These are phyloP conservation scores for Hymenochaete sp. DNA, from an alignment of 1,284 basidiomycete genomes.

Conservation along the genomic window DNA sequence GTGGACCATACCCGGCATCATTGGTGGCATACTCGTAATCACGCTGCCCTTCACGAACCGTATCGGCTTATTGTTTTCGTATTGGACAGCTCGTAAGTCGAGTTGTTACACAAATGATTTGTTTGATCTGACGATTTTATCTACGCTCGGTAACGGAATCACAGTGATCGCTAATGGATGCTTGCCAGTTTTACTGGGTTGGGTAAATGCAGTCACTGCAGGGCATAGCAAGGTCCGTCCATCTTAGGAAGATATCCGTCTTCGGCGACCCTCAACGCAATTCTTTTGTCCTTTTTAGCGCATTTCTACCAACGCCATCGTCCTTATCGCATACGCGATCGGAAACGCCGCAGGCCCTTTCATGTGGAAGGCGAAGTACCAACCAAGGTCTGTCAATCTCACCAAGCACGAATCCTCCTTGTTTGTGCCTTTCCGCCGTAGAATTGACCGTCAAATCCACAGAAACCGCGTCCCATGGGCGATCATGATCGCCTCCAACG, in stretches of 20 bases:
- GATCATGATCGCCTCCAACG: constrained; percentile 21
- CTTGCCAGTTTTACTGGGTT: constrained; percentile 26
- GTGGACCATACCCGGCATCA: constrained; percentile 29
- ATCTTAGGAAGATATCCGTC: too few relatives aligned
- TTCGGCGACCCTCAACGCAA: too few relatives aligned
- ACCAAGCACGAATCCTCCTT: neutral
- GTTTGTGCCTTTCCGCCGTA: neutral
- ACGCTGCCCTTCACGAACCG: constrained; percentile 26
- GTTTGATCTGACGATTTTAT: too few relatives aligned
- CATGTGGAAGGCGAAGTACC: constrained; percentile 24
- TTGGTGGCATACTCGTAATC: constrained; percentile 27
- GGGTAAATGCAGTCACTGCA: constrained; percentile 25
- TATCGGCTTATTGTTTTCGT: constrained; percentile 24
- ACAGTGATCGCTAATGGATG: constrained; percentile 27
- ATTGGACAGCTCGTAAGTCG: constrained; percentile 25
- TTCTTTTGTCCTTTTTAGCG: constrained; percentile 13
- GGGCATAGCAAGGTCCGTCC: constrained; percentile 31
- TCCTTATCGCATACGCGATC: constrained; percentile 26
- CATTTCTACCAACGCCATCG: constrained; percentile 25
- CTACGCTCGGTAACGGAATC: neutral
- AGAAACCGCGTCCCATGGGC: constrained; percentile 23
- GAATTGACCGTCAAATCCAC: neutral
- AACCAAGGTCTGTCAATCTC: constrained; percentile 23
- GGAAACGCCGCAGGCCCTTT: constrained; percentile 25
- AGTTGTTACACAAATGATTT: too few relatives aligned